Evolutionary conservation across 495 filamentous ascomycete genomes (phyloP), one percentile per base, ranked within the genome.

Genomic region (Aspergillus sclerotioniger): DNA sequence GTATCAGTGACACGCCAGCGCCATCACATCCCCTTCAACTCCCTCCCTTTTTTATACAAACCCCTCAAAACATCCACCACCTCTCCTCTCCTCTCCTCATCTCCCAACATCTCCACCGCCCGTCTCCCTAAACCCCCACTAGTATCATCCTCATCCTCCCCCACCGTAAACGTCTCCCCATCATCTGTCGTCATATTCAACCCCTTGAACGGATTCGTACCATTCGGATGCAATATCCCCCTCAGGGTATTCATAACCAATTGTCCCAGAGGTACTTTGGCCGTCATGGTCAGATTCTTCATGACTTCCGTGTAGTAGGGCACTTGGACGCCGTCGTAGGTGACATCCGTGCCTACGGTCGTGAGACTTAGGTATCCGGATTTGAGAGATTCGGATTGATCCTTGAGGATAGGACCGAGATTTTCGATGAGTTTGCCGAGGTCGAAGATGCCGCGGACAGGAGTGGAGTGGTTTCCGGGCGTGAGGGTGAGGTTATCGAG

Each of bases 401-500:
- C 54, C 1, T 56, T 58, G 20, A 78, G 61, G 0, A 78, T 57
- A 0, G 45, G 32, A 15, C 60, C 46, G 6, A 78, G 61, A 47
- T 78, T 66, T 0, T 57, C 32, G 57, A 76, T n/a, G 10, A 76
- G 61, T 8, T 49, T 65, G 17, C 46, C 31, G 8, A 78, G 53
- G 58, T 76, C 72, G n/a, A 77, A 52, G 39, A 62, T 55, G 21
- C 66, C 71, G 46, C 69, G 77, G 57, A 89, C 76, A 8, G 75
- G 69, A 56, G 77, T 71, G 29, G 71, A 69, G 71, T 88, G 87
- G 61, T 77, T 73, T 39, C 88, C 88, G 4, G 87, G 86, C 7
- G 58, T 61, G 52, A 90, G 77, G 9, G 75, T 68, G 7, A 90
- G 67, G 67, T 87, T 77, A 66, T 79, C 68, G 46, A 90, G 64